phyloP scores from a whole-genome alignment of 2,329 filamentous ascomycete species.

The Colletotrichum orchidophilum region DNA sequence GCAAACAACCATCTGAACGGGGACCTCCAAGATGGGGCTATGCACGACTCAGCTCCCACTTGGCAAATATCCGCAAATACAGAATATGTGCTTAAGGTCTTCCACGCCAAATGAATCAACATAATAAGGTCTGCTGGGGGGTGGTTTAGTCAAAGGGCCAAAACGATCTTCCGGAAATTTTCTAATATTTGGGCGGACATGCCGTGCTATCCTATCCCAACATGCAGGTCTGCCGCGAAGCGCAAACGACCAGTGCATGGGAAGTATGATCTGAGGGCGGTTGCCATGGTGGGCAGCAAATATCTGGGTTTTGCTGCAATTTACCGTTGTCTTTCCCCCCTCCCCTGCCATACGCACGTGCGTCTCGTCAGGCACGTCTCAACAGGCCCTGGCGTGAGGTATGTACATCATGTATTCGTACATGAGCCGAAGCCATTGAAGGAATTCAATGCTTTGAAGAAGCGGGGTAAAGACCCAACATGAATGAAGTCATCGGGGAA shows the following conservation, averaged over 20 bases:
- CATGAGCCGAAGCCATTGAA: not conserved
- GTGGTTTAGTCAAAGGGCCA: not conserved
- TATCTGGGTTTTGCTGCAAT: not conserved
- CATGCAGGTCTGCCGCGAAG: not conserved
- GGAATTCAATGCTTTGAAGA: not conserved
- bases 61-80: not conserved
- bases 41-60: not conserved
- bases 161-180: constrained; percentile 5
- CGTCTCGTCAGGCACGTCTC: no score
- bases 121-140: not conserved
- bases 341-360: not conserved
- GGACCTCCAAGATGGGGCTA: not conserved
- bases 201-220: not conserved
- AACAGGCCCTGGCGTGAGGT: not conserved
- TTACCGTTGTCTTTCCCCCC: not conserved
- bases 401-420: not conserved
- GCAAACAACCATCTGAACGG: not conserved
- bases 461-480: not conserved
- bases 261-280: not conserved
- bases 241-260: not conserved
- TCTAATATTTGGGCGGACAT: not conserved
- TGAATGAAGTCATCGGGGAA: not conserved
- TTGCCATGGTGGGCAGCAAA: not conserved
- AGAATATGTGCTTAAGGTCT: not conserved
- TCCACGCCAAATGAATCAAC: not conserved